A percentile compares a stretch with the other conserved stretches of the same genome.
These are phyloP conservation scores for Phialocephala subalpina DNA, from an alignment of 2,329 filamentous ascomycete genomes.

Conservation along the genomic window DNA sequence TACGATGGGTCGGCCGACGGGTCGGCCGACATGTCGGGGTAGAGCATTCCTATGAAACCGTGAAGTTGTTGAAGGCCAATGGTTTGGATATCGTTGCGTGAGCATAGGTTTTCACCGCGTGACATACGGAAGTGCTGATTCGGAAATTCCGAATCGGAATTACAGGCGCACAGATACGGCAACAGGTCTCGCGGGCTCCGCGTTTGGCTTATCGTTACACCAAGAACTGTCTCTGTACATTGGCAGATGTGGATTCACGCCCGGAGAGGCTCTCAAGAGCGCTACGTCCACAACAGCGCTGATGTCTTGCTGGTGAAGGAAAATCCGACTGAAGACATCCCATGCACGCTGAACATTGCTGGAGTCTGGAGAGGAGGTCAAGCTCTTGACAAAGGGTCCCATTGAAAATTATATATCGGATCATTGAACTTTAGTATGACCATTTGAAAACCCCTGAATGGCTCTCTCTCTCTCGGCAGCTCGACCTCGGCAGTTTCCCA, in stretches of 20 bases:
- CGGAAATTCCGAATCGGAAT: neutral
- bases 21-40: conserved; percentile 9
- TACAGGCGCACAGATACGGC: conserved; percentile 19
- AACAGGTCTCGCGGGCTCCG: conserved; percentile 13
- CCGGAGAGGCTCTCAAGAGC: conserved; percentile 39
- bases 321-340: conserved; percentile 41
- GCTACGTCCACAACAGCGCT: conserved; percentile 38
- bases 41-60: conserved; percentile 15
- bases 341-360: conserved; percentile 38
- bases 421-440: neutral
- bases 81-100: conserved; percentile 20
- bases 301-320: conserved; percentile 43
- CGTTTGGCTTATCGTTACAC: conserved; percentile 34
- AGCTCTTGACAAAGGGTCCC: neutral
- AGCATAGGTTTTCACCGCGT: neutral
- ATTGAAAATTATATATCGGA: neutral
- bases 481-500: neutral
- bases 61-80: conserved; percentile 11
- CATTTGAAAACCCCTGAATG: neutral
- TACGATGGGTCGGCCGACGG: conserved; percentile 8
- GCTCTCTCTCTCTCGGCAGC: neutral
- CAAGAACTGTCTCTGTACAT: conserved; percentile 41
- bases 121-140: neutral
- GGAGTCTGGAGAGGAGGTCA: conserved; percentile 40
- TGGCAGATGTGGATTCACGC: conserved; percentile 36